A percentile compares a stretch with the other conserved stretches of the same genome.
phyloP scores from a whole-genome alignment of 2,329 filamentous ascomycete species.

The Didymosphaeria variabile region DNA sequence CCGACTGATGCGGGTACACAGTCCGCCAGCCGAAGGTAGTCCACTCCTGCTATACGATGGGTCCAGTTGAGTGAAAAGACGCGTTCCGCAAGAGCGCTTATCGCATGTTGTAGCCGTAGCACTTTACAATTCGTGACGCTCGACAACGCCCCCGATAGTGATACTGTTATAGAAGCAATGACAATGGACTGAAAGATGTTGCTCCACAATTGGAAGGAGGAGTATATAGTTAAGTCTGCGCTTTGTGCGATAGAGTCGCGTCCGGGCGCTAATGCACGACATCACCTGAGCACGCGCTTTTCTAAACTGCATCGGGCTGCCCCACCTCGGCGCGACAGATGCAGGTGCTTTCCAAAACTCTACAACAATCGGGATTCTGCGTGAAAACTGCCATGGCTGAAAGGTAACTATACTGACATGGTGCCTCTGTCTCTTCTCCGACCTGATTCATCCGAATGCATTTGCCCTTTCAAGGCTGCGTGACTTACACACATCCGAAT shows the following conservation, averaged over 20 bases:
- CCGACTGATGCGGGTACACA: neutral
- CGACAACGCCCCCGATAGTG: no score
- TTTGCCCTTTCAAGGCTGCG: no score
- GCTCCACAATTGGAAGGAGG: neutral
- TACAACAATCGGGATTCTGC: neutral
- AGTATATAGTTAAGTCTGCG: neutral
- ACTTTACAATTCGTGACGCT: no score
- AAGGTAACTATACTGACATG: no score
- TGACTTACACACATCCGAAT: no score
- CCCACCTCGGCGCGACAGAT: neutral
- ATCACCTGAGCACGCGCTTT: conserved; percentile 38
- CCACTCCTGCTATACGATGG: neutral
- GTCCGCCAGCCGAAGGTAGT: neutral
- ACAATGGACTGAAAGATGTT: neutral
- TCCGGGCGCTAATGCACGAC: conserved; percentile 36
- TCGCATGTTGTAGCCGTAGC: neutral
- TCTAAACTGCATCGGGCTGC: neutral
- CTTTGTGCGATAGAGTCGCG: conserved; percentile 19
- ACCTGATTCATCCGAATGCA: no score
- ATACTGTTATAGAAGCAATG: neutral
- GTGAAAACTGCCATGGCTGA: neutral
- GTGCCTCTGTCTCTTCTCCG: no score
- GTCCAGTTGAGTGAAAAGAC: neutral
- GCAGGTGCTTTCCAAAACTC: neutral
- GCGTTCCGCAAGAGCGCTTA: neutral